phyloP scores from a whole-genome alignment of 176 grass and related monocot species.

The Oryza meridionalis region DNA sequence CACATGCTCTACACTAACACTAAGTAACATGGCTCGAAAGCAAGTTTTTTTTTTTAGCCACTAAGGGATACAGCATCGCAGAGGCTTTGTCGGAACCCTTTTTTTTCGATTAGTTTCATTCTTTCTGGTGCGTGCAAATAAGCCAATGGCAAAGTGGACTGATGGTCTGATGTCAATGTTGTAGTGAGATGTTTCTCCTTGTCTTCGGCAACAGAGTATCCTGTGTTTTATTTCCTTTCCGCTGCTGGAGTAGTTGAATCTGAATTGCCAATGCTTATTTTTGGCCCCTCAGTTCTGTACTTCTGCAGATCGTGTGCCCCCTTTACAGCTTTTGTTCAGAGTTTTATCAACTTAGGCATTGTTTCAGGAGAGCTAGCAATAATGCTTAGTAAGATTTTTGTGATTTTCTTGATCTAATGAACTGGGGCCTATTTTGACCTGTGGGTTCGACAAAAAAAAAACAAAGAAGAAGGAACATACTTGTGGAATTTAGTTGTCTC shows the following conservation, averaged over 20 bases:
- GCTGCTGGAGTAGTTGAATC: not conserved
- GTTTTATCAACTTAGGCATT: not conserved
- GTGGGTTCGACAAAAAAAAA: not conserved
- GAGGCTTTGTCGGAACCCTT: not conserved
- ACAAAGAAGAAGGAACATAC: not conserved
- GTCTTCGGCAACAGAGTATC: slow-evolving; percentile 14
- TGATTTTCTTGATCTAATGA: not conserved
- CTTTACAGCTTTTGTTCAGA: not conserved
- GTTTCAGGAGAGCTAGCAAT: not conserved
- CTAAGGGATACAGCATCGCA: not conserved
- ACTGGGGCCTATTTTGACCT: too few species aligned
- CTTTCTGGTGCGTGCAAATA: not conserved
- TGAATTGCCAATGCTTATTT: not conserved
- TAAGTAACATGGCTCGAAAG: not conserved
- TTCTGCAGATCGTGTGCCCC: not conserved
- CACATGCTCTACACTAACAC: slow-evolving; percentile 9
- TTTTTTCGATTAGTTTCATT: not conserved
- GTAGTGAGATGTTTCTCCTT: slow-evolving; percentile 22
- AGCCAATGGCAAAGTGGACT: slow-evolving; percentile 4
- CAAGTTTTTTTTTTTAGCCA: not conserved
- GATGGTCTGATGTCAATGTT: slow-evolving; percentile 5
- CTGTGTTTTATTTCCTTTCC: not conserved
- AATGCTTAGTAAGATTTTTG: not conserved
- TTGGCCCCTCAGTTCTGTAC: not conserved
- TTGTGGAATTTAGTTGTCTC: not conserved